These are phyloP conservation scores for Porcisia deanei DNA, from an alignment of 208 protist species.

Conservation along the genomic window DNA sequence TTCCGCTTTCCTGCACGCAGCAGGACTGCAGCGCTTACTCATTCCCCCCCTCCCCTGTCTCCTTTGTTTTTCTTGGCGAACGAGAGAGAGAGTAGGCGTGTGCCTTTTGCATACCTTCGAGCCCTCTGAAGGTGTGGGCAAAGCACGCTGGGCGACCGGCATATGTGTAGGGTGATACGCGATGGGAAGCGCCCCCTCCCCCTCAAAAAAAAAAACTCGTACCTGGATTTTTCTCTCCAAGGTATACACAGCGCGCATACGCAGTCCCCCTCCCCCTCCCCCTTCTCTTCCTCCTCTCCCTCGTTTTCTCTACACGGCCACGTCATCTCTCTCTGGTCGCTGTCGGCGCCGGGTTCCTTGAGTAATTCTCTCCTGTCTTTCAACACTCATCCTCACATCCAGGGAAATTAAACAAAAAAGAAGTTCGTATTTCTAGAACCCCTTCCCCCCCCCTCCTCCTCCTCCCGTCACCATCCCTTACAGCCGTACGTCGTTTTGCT, in stretches of 20 bases:
- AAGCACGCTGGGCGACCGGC: neutral
- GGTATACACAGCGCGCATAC: no score
- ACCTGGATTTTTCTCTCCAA: no score
- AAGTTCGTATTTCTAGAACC: no score
- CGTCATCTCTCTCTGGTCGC: neutral
- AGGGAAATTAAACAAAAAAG: no score
- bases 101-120: neutral
- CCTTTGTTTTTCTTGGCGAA: no score
- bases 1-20: no score
- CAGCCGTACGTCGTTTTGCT: no score
- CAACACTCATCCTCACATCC: no score
- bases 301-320: neutral
- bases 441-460: no score
- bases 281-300: neutral
- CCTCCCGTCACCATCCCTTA: no score
- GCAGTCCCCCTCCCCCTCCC: neutral
- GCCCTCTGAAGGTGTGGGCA: neutral
- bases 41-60: neutral
- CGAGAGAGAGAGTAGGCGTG: neutral
- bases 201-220: neutral
- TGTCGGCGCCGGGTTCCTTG: neutral
- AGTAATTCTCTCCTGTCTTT: no score
- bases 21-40: neutral
- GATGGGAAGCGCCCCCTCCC: neutral
- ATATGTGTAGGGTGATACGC: neutral